Conservation (phyloP, 495 filamentous ascomycete species). For the Penicillium waksmanii region DNA sequence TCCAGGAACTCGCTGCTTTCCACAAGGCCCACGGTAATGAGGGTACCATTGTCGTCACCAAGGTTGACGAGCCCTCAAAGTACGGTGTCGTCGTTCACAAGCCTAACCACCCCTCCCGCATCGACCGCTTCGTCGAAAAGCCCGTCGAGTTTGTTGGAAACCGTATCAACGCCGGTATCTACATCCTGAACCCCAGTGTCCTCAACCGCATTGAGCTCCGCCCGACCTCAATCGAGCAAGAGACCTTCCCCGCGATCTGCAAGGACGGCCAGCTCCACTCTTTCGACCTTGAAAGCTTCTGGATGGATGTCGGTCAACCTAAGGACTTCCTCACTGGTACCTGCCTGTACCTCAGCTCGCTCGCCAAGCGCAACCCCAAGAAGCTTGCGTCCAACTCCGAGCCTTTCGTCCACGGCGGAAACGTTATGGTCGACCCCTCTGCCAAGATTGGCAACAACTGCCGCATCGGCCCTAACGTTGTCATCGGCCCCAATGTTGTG, state of each 20-base stretch:
- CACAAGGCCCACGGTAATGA: constrained; percentile 92
- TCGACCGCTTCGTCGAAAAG: constrained; percentile 99
- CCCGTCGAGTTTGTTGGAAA: constrained; percentile 99
- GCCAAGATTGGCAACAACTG: constrained; percentile 99
- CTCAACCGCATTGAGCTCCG: constrained; percentile 92
- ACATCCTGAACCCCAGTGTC: constrained; percentile 95
- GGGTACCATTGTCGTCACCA: constrained; percentile 98
- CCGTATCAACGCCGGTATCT: constrained; percentile 98
- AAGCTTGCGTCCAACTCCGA: constrained; percentile 74
- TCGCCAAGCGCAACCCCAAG: constrained; percentile 91
- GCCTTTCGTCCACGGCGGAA: constrained; percentile 89
- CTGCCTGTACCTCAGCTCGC: constrained; percentile 92
- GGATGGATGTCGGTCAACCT: constrained; percentile 99
- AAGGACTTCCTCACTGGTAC: constrained; percentile 98
- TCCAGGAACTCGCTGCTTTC: constrained; percentile 83
- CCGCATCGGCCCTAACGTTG: constrained; percentile 97
- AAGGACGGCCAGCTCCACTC: constrained; percentile 93
- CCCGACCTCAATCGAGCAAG: constrained; percentile 99
- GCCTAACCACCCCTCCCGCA: constrained; percentile 85
- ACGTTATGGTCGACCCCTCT: constrained; percentile 93
- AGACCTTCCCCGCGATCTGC: constrained; percentile 96
- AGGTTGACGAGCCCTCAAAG: constrained; percentile 98
- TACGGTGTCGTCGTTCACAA: constrained; percentile 99
- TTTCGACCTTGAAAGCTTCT: constrained; percentile 97
- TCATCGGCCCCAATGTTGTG: constrained; percentile 92